phyloP scores from a whole-genome alignment of 2,329 filamentous ascomycete species.

The Penicillium verrucosum region DNA sequence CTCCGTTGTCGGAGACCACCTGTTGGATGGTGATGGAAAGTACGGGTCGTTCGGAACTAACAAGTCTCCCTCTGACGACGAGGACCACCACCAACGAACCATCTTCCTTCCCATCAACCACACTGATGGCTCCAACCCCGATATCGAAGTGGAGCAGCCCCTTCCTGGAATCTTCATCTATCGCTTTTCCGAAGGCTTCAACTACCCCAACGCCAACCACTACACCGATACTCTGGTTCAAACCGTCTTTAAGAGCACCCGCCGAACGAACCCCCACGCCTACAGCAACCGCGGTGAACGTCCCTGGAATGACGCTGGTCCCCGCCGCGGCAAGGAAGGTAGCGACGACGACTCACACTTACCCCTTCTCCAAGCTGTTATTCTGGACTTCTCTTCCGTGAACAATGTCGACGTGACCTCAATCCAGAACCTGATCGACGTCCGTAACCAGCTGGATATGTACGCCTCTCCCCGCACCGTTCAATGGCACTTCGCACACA shows the following conservation, averaged over 20 bases:
- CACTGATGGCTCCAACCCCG: constrained; percentile 85
- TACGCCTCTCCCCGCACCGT: constrained; percentile 78
- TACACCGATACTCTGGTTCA: constrained; percentile 75
- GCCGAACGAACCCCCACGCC: constrained; percentile 67
- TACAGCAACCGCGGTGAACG: constrained; percentile 70
- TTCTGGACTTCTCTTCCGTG: constrained; percentile 89
- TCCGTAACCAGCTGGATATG: constrained; percentile 86
- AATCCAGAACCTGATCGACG: constrained; percentile 86
- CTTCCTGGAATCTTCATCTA: constrained; percentile 95
- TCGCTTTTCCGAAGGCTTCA: constrained; percentile 90
- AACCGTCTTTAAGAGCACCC: constrained; percentile 67
- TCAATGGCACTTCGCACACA: constrained; percentile 93
- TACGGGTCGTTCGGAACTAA: constrained; percentile 54
- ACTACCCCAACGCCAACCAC: constrained; percentile 89
- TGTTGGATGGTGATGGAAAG: constrained; percentile 62
- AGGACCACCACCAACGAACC: constrained; percentile 60
- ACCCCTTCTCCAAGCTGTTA: constrained; percentile 79
- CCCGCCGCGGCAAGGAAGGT: constrained; percentile 55
- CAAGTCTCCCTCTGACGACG: constrained; percentile 33
- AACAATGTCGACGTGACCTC: constrained; percentile 94
- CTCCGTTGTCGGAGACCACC: constrained; percentile 74
- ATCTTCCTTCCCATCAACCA: constrained; percentile 86
- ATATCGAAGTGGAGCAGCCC: constrained; percentile 72
- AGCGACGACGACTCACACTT: constrained; percentile 48
- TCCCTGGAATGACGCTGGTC: constrained; percentile 92